These are phyloP conservation scores for Fusarium sulawesiense DNA, from an alignment of 2,329 filamentous ascomycete genomes.

Conservation along the genomic window DNA sequence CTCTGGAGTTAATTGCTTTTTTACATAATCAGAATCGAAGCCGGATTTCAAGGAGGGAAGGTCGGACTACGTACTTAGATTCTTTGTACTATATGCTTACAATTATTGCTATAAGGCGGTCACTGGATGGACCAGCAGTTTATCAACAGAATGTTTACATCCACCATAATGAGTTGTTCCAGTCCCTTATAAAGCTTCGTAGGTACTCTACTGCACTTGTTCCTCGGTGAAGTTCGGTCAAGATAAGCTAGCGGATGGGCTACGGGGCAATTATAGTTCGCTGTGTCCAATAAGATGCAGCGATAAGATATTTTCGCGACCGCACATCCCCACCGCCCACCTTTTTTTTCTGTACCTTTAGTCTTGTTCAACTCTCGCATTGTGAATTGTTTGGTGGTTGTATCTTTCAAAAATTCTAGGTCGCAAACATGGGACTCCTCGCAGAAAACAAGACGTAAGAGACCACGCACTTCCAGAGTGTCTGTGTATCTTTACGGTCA, in stretches of 20 bases:
- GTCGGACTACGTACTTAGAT: conserved; percentile 11
- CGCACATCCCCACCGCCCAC: conserved; percentile 44
- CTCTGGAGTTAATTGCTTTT: conserved; percentile 36
- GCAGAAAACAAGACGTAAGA: conserved; percentile 52
- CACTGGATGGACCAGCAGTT: conserved; percentile 1
- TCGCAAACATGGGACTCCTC: conserved; percentile 52
- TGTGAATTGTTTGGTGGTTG: conserved; percentile 15
- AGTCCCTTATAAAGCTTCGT: neutral
- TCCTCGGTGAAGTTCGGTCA: conserved; percentile 25
- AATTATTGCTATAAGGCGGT: conserved; percentile 13
- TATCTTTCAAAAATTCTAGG: conserved; percentile 14
- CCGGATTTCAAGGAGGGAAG: conserved; percentile 1
- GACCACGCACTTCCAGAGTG: neutral
- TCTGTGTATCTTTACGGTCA: neutral
- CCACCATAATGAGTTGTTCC: neutral
- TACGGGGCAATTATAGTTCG: neutral
- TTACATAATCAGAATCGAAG: conserved; percentile 25
- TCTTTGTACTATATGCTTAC: conserved; percentile 40
- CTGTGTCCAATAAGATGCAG: conserved; percentile 40
- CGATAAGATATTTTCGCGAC: conserved; percentile 47
- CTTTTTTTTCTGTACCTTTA: conserved; percentile 46
- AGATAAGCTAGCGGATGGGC: conserved; percentile 19
- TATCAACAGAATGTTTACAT: conserved; percentile 9
- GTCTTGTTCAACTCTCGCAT: conserved; percentile 22
- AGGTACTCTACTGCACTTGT: neutral